Evolutionary conservation across 2,329 filamentous ascomycete genomes (phyloP), one percentile per base, ranked within the genome.

Genomic region (Penicillium brasilianum): DNA sequence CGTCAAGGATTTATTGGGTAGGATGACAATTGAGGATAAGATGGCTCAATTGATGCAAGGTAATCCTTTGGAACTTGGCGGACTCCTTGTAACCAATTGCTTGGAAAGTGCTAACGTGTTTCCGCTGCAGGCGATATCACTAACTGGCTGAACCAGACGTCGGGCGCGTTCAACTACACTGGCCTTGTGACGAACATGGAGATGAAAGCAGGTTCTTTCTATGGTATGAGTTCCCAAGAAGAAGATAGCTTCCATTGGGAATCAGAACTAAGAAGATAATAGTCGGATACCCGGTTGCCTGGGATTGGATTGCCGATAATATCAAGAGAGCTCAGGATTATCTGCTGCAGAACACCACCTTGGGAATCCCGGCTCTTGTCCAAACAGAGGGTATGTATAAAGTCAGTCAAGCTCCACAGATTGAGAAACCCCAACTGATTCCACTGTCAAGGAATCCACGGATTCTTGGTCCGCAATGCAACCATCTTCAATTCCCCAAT

Each of bases 401-500:
- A 4, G 22, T 6, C 5, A 25, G 22, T 4, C 22, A 36, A 22
- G 32, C 32, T 11, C 8, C 16, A 44, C n/a, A 6, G 43, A 18
- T 6, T 8, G 14, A 28, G 8, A 1, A 30, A 32, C 9, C n/a
- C 32, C 56, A 9, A 60, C 36, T 52, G n/a, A 13, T 20, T 13
- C 13, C 22, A 49, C 18, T 2, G 3, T 28, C 2, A 28, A 72
- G 71, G 71, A 39, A 89, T 92, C 48, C 90, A 92, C 69, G 90
- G 89, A 1, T 87, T 92, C 66, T 79, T 91, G 34, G 84, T 89
- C 46, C 84, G 85, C 10, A 92, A 92, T 72, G 89, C 88, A 2
- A 92, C 90, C 1, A 90, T 92, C 61, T 93, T 92, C 80, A 92
- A 92, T 76, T 90, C 88, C 1, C 90, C 90, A 0, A 91, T 92